A percentile compares a stretch with the other conserved stretches of the same genome.
Conservation (phyloP, 2,329 filamentous ascomycete genomes). For the Fusarium verticillioides region DNA sequence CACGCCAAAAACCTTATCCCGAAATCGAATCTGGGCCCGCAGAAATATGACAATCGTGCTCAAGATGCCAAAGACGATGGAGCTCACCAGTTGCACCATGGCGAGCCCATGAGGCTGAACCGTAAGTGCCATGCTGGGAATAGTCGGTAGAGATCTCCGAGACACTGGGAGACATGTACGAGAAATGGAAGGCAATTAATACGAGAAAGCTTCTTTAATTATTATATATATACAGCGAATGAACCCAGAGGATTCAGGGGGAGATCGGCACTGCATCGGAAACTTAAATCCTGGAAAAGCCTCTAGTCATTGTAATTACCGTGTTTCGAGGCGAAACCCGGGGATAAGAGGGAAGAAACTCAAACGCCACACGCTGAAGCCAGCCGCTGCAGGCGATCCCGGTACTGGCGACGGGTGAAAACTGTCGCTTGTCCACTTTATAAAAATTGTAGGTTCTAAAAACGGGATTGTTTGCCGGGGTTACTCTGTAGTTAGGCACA, state of each 20-base stretch:
- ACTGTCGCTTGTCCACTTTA: too few relatives aligned
- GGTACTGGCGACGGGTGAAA: too few relatives aligned
- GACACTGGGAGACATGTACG: background rate
- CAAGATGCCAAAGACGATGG: background rate
- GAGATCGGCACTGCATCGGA: background rate
- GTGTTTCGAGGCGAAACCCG: background rate
- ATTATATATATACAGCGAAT: background rate
- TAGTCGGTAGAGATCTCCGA: background rate
- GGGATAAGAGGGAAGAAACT: background rate
- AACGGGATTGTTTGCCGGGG: background rate
- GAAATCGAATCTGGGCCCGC: background rate
- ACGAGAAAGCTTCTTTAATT: background rate
- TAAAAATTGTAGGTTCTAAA: background rate
- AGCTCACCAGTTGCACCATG: background rate
- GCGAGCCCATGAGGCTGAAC: background rate
- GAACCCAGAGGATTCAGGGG: background rate
- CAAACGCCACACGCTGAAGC: background rate
- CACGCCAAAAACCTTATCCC: background rate
- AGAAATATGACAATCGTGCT: background rate
- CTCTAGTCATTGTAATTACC: background rate
- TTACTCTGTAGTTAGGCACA: background rate
- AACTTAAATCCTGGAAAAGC: background rate
- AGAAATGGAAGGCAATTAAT: background rate
- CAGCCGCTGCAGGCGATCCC: too few relatives aligned
- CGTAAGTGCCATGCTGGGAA: background rate